Evolutionary conservation across 306 rosid species (phyloP).

Genomic region (Notholithocarpus densiflorus): DNA sequence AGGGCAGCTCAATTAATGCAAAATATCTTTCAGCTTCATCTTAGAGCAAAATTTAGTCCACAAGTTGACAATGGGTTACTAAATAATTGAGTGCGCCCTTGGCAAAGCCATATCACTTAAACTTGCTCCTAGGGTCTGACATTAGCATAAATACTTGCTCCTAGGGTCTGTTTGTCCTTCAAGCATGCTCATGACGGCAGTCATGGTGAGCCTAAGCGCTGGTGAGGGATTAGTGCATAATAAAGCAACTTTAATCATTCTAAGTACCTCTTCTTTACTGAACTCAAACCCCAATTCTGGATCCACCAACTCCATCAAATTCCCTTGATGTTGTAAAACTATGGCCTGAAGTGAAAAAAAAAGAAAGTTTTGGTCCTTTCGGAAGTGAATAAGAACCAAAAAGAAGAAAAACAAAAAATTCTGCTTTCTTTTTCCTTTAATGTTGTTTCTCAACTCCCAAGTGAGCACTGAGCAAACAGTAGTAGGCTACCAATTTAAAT

Average conservation of each 20-base stretch:
- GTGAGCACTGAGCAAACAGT: too few species aligned
- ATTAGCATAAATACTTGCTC: conserved; percentile 22
- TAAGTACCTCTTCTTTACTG: conserved; percentile 37
- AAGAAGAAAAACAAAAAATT: not conserved
- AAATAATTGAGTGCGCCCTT: too few species aligned
- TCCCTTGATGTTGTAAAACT: conserved; percentile 25
- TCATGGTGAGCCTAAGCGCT: conserved; percentile 53
- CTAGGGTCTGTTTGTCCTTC: conserved; percentile 32
- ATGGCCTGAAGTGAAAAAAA: conserved; percentile 11
- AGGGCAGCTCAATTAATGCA: too few species aligned
- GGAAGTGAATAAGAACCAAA: not conserved
- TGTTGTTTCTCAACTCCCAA: too few species aligned
- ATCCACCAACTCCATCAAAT: conserved; percentile 48
- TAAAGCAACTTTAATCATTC: conserved; percentile 52
- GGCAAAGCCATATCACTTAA: too few species aligned
- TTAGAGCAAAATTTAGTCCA: too few species aligned
- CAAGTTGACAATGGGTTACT: too few species aligned
- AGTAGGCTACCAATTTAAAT: too few species aligned
- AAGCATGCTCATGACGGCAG: conserved; percentile 63
- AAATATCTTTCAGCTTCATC: too few species aligned
- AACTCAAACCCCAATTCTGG: conserved; percentile 38
- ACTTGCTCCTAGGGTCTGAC: not conserved
- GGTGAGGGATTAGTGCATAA: conserved; percentile 39
- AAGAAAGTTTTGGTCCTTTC: not conserved
- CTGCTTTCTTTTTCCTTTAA: too few species aligned